Evolutionary conservation across 805 yeast species (phyloP).

Genomic region (Clavispora santaluciae): DNA sequence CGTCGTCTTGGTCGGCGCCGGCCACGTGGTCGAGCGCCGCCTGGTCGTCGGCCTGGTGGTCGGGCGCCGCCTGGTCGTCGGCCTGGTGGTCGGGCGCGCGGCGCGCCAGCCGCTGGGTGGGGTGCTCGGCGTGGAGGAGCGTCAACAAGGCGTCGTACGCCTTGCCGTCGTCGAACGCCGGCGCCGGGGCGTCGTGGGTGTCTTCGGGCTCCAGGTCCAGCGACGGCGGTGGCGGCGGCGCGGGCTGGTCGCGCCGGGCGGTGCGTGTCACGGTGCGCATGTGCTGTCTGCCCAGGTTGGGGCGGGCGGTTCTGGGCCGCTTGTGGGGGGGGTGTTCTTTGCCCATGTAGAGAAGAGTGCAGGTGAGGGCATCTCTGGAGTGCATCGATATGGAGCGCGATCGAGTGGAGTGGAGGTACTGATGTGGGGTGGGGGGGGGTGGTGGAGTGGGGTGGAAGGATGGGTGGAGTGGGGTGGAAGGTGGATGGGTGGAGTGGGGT

Average conservation of each 20-base stretch:
- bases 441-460: no score
- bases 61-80: constrained; percentile 4
- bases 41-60: constrained; percentile 9
- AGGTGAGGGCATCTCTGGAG: no score
- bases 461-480: no score
- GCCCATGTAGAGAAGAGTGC: background rate
- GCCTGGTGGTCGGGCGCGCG: constrained; percentile 3
- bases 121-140: constrained; percentile 48
- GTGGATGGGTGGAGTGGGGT: no score
- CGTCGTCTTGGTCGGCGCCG: constrained; percentile 17
- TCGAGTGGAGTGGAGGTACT: no score
- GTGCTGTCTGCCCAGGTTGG: constrained; percentile 55
- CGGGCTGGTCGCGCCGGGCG: constrained; percentile 31
- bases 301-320: constrained; percentile 4
- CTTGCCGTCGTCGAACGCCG: constrained; percentile 24
- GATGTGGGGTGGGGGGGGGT: no score
- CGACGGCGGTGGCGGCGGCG: constrained; percentile 14
- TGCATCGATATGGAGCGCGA: no score
- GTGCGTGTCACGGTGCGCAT: constrained; percentile 58
- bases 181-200: constrained; percentile 13
- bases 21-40: constrained; percentile 29
- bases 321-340: background rate
- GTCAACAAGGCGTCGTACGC: constrained; percentile 69
- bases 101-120: constrained; percentile 10
- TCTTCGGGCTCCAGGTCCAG: constrained; percentile 12